These are phyloP conservation scores for Coemansia pectinata DNA, from an alignment of 192 early-diverging fungal species.

Conservation along the genomic window DNA sequence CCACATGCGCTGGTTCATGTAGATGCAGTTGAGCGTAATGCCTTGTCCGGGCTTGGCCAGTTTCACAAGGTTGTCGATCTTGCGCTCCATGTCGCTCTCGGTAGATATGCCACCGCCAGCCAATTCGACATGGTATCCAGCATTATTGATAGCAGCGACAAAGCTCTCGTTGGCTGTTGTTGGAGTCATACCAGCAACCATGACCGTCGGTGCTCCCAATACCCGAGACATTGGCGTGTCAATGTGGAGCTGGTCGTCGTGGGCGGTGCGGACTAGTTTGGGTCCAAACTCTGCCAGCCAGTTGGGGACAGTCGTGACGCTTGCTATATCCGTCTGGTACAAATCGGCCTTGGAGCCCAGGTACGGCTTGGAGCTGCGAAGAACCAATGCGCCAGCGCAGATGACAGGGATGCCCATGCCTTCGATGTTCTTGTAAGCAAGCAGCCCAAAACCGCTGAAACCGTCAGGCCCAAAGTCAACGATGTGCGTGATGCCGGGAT, in stretches of 20 bases:
- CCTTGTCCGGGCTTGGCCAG: conserved; percentile 76
- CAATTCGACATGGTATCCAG: conserved; percentile 90
- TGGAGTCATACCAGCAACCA: conserved; percentile 96
- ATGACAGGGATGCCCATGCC: conserved; percentile 74
- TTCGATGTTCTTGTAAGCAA: conserved; percentile 87
- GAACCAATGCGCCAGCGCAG: conserved; percentile 21
- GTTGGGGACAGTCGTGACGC: conserved; percentile 77
- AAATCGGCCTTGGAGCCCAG: conserved; percentile 73
- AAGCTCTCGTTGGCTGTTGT: conserved; percentile 78
- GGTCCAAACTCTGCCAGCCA: conserved; percentile 87
- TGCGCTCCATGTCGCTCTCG: conserved; percentile 65
- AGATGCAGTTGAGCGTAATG: conserved; percentile 90
- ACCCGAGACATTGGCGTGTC: conserved; percentile 85
- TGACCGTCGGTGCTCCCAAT: conserved; percentile 83
- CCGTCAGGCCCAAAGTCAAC: conserved; percentile 95
- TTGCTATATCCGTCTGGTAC: conserved; percentile 64
- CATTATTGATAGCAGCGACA: conserved; percentile 82
- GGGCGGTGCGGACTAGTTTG: conserved; percentile 66
- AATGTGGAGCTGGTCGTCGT: conserved; percentile 68
- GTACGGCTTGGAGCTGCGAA: conserved; percentile 43
- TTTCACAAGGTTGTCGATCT: conserved; percentile 73
- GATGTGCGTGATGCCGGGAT: conserved; percentile 72
- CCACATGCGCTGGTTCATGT: conserved; percentile 89
- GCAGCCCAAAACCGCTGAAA: conserved; percentile 75
- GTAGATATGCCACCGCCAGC: conserved; percentile 90